Evolutionary conservation across 2,329 filamentous ascomycete genomes (phyloP), one percentile per base, ranked within the genome.

Genomic region (Scolecobasidium constrictum): DNA sequence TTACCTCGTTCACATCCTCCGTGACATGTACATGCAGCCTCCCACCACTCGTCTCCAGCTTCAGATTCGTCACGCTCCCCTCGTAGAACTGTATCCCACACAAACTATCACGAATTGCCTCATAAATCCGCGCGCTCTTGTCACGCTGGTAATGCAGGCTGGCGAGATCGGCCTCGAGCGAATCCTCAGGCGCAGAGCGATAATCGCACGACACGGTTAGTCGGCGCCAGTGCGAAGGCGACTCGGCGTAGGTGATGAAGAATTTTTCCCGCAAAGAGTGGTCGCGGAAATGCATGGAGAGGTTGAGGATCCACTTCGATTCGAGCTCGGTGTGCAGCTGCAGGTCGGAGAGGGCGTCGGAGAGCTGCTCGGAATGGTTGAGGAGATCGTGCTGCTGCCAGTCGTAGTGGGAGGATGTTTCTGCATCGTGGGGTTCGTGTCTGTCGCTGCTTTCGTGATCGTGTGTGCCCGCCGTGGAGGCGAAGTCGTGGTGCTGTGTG

Each of bases 251-350:
- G 0, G 92, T 96, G 49, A 98, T 81, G 60, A 96, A 98, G 67
- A 96, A 96, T 61, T 98, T 98, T 61, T 98, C 92, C 35, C 90
- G 77, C 53, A 85, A 84, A 11, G 88, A 93, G 54, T 83, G 81
- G 64, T 98, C 92, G 46, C 88, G 78, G 61, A 95, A 98, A 61
- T 94, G 87, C 92, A 98, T 95, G 63, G 87, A 95, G 47, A 96
- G 73, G 56, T 98, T 98, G 52, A 98, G 69, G 47, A 98, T 96
- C 92, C 92, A 98, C 55, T 76, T 81, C 47, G 72, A 76, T 55
- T 95, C 87, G 43, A 95, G 72, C 61, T 96, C 90, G 48, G 84
- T 77, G 49, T 83, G 77, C 50, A 94, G 73, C 52, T 77, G 69
- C 41, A 70, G 66, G 42, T 83, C 76, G 53, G 83, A 65, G 11